Evolutionary conservation across 805 yeast species (phyloP).

Genomic region (Nakazawaea molendinolei): DNA sequence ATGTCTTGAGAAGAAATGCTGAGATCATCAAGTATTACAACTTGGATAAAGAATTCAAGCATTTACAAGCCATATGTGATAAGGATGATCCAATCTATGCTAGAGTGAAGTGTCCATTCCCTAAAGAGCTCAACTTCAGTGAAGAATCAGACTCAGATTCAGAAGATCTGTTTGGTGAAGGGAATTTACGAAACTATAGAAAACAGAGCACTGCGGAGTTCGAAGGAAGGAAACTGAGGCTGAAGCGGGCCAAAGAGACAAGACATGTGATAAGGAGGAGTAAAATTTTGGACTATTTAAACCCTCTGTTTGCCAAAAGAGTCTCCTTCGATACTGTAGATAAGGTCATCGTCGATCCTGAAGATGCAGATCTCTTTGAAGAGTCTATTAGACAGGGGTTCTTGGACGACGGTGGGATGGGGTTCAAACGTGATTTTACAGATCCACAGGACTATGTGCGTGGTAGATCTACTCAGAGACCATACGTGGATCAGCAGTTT

Average conservation of each 20-base stretch:
- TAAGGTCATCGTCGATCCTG: constrained; percentile 5
- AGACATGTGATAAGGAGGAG: constrained; percentile 2
- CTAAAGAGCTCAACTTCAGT: constrained; percentile 8
- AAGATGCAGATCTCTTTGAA: background rate
- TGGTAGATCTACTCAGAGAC: background rate
- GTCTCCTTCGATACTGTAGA: constrained; percentile 11
- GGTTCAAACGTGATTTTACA: constrained; percentile 2
- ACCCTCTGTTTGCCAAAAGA: constrained; percentile 7
- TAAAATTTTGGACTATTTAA: constrained; percentile 3
- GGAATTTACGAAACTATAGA: background rate
- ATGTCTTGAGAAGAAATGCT: constrained; percentile 2
- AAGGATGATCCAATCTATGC: constrained; percentile 7
- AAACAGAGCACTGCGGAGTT: background rate
- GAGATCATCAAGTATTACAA: constrained; percentile 5
- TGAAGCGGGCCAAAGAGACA: background rate
- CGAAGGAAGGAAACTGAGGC: constrained; percentile 6
- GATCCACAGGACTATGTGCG: constrained; percentile 6
- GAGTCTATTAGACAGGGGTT: constrained; percentile 1
- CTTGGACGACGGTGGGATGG: constrained; percentile 12
- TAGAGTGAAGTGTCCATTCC: constrained; percentile 7
- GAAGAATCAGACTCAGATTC: constrained; percentile 2
- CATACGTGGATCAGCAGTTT: background rate
- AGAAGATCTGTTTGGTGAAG: background rate
- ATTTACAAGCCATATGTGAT: background rate
- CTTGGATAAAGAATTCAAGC: constrained; percentile 4